Evolutionary conservation across 495 filamentous ascomycete species (phyloP), one percentile per base, ranked within the genome.

Genomic region (Platismatia glauca): DNA sequence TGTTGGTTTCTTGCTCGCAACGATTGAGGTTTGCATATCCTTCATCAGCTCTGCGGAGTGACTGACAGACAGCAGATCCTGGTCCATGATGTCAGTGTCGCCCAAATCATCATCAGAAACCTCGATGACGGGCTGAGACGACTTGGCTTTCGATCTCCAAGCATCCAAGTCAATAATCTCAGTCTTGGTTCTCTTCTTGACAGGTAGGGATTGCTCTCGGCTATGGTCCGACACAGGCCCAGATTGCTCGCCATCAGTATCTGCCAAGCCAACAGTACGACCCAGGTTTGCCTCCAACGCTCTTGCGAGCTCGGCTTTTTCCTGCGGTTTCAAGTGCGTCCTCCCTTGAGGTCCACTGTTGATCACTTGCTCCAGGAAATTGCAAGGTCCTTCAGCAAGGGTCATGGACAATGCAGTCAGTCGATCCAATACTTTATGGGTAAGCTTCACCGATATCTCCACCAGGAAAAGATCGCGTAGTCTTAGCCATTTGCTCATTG

Each of bases 381-480:
- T 70, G 48, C 85, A 71, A 12, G 89, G 79, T 41, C 79, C 79
- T 37, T 80, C 73, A 38, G 83, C 82, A 31, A 95, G 76, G 27
- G 81, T 81, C 68, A 95, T 86, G 57, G 81, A 80, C 41, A 85
- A 84, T 44, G 88, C 84, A 15, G 82, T 84, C 22, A 96, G 73
- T 24, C 89, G 84, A 7, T 80, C 78, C 50, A 97, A 80, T 34
- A 97, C 78, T 70, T 93, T 90, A 29, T 77, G 73, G 34, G 86
- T 81, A 29, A 88, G 75, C 16, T 75, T 84, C 55, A 91, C 88
- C 59, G 89, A 82, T 15, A 86, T 87, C 20, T 77, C 81, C 59
- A 88, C 83, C n/a, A 97, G 81, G 66, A 89, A 96, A 39, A 83
- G 80, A 72, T 97, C 92, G 63, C 89, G 84, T 6, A 97, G 77